Conservation (phyloP, 2,329 filamentous ascomycete genomes). For the Aspergillus tamarii region DNA sequence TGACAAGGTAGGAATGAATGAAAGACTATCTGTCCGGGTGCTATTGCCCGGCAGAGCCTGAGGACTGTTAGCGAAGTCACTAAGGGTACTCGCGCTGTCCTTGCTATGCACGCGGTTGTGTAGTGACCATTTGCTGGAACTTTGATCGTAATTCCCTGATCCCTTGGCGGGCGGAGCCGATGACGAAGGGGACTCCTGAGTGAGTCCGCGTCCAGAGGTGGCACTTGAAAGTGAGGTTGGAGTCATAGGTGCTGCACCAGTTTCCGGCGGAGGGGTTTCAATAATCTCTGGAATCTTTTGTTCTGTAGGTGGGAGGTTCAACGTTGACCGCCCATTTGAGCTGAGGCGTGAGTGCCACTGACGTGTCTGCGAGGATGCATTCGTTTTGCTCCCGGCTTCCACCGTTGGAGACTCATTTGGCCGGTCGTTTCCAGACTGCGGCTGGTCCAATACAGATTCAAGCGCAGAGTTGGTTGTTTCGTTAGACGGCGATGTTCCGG, state of each 20-base stretch:
- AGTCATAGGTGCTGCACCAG: conserved; percentile 28
- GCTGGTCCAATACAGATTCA: conserved; percentile 34
- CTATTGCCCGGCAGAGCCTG: conserved; percentile 71
- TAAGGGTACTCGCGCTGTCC: conserved; percentile 57
- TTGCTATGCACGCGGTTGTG: conserved; percentile 34
- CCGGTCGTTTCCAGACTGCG: conserved; percentile 25
- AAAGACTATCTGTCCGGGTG: conserved; percentile 74
- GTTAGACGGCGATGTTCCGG: conserved; percentile 24
- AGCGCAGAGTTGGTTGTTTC: conserved; percentile 29
- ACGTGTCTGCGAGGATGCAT: conserved; percentile 43
- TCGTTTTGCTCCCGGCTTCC: conserved; percentile 36
- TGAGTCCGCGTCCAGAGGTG: conserved; percentile 57
- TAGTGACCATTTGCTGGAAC: conserved; percentile 37
- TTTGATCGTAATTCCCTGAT: conserved; percentile 28
- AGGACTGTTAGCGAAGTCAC: conserved; percentile 67
- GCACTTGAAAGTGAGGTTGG: conserved; percentile 38
- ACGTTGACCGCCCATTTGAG: conserved; percentile 60
- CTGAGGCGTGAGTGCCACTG: conserved; percentile 61
- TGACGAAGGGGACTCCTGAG: conserved; percentile 45
- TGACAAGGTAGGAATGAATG: conserved; percentile 74
- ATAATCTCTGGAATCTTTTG: conserved; percentile 58
- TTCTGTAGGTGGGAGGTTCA: conserved; percentile 53
- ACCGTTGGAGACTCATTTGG: conserved; percentile 25
- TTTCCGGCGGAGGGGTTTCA: conserved; percentile 64
- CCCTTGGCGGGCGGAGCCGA: conserved; percentile 52